Conservation (phyloP, 257 asterid species). For the Gentiana straminea region DNA sequence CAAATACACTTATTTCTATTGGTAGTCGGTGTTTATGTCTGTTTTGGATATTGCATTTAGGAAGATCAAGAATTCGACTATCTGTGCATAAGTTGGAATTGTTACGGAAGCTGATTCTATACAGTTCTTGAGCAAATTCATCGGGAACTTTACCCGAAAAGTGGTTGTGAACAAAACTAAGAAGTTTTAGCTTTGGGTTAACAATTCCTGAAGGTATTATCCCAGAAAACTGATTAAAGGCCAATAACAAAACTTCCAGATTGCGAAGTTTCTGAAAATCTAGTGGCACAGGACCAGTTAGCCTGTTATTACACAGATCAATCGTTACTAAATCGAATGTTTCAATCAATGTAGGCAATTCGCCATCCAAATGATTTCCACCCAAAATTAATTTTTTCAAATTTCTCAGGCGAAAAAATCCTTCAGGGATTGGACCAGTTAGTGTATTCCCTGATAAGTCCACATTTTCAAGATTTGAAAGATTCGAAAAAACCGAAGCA, state of each 20-base stretch:
- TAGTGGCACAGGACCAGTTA: slow-evolving; percentile 49
- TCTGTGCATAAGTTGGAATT: slow-evolving; percentile 49
- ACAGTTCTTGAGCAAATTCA: slow-evolving; percentile 50
- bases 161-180: slow-evolving; percentile 33
- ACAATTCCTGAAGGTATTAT: slow-evolving; percentile 46
- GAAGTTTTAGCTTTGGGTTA: slow-evolving; percentile 28
- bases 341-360: slow-evolving; percentile 36
- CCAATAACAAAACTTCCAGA: slow-evolving; percentile 30
- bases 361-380: slow-evolving; percentile 37
- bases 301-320: slow-evolving; percentile 40
- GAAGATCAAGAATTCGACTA: slow-evolving; percentile 26
- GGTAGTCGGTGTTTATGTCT: slow-evolving; percentile 12
- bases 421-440: slow-evolving; percentile 19
- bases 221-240: slow-evolving; percentile 33
- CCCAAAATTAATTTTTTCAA: slow-evolving; percentile 27
- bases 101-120: slow-evolving; percentile 42
- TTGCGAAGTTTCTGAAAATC: slow-evolving; percentile 41
- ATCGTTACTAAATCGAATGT: slow-evolving; percentile 27
- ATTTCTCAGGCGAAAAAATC: slow-evolving; percentile 44
- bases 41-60: slow-evolving; percentile 19
- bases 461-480: slow-evolving; percentile 29
- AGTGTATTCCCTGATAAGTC: slow-evolving; percentile 21
- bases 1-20: slow-evolving; percentile 10
- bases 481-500: slow-evolving; percentile 11
- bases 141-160: slow-evolving; percentile 48